Base-by-base conservation (phyloP, 208 protist species). In the Lotmaria passim region DNA sequence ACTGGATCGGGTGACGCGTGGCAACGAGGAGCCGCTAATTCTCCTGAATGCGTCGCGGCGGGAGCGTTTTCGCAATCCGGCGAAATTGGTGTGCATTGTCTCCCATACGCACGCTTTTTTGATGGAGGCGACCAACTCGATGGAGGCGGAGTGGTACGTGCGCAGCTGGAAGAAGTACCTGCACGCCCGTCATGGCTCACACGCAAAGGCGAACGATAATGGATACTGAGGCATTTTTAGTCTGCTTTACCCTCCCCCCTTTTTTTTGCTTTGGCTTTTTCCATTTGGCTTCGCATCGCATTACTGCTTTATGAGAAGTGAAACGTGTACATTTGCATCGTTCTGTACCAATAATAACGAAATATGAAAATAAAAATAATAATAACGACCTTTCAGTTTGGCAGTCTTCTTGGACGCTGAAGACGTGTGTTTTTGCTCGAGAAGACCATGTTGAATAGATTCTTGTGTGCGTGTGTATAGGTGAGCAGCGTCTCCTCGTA, bases 91-190 rank as follows among this genome's bases (percentile, higher is more conserved):
- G n/a, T 90, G 84, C 65, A 68, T 93, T 33, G 63, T 86, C 11
- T 75, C 80, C 1, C 23, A 28, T 12, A 89, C 75, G 19, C 85
- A 86, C 61, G 80, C 82, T 2, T 86, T 93, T 57, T 55, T 93
- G 14, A 36, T 93, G 28, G 82, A 93, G 55, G 75, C 71, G 28
- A 65, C 38, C 3, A 69, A 64, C 33, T 55, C 64, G 26, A 64
- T 63, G 15, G 76, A 87, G 57, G 84, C 87, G 17, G 44, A 34
- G 30, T 50, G 76, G 28, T 82, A 84, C 56, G 82, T 81, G 58
- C 43, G 55, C 12, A 48, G 41, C 21, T 73, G 65, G 64, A 77
- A 70, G 36, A 63, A 15, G 36, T 75, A 74, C 38, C 44, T 76
- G 41, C 64, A 39, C 24, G 24, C 38, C 19, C 61, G 23, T 10